Evolutionary conservation across 2,329 filamentous ascomycete genomes (phyloP).

Genomic region (Calonectria ilicicola): DNA sequence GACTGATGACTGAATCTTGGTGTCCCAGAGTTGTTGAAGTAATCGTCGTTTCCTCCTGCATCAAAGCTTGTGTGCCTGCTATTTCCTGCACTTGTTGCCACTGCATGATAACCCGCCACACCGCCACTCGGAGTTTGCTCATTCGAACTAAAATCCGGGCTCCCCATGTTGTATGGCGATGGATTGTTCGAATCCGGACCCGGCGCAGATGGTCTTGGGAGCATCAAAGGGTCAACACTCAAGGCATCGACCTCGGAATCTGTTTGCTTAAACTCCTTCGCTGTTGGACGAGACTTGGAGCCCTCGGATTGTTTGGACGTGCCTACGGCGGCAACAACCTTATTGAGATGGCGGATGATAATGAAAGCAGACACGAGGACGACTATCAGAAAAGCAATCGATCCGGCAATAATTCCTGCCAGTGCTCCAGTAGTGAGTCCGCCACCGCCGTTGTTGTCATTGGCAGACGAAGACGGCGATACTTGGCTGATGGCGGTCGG

Average conservation of each 20-base stretch:
- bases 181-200: constrained; percentile 32
- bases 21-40: constrained; percentile 42
- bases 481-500: constrained; percentile 58
- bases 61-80: constrained; percentile 47
- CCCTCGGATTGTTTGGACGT: constrained; percentile 49
- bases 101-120: constrained; percentile 38
- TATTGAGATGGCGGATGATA: constrained; percentile 63
- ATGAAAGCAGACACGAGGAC: constrained; percentile 60
- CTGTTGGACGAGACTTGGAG: constrained; percentile 48
- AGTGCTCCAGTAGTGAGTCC: constrained; percentile 56
- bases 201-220: constrained; percentile 42
- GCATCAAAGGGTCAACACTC: constrained; percentile 55
- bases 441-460: constrained; percentile 40
- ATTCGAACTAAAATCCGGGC: constrained; percentile 44
- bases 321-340: constrained; percentile 54
- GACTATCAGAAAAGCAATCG: constrained; percentile 59
- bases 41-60: constrained; percentile 40
- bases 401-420: constrained; percentile 66
- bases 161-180: constrained; percentile 35
- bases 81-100: constrained; percentile 36
- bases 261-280: constrained; percentile 53
- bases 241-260: constrained; percentile 58
- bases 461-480: constrained; percentile 40
- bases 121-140: constrained; percentile 41
- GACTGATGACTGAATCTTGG: constrained; percentile 36